Percentiles rank a stretch among this genome's conserved stretches.
phyloP scores from a whole-genome alignment of 305 asterid species.

The Caryopteris hybrid region DNA sequence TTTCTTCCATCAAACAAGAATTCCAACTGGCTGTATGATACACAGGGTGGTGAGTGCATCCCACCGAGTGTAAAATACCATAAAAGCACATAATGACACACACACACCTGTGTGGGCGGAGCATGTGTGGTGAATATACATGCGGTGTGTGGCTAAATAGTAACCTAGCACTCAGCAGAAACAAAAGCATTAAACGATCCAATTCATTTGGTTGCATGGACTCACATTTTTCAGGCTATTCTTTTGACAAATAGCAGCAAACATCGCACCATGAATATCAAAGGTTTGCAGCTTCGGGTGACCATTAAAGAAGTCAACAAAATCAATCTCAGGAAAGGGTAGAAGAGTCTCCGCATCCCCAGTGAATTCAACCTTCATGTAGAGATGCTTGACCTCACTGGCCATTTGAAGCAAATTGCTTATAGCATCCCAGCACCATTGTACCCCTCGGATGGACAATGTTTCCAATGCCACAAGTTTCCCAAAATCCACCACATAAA shows the following conservation, averaged over 20 bases:
- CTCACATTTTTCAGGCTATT: constrained; percentile 90
- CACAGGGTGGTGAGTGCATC: too few species aligned
- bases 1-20: neutral
- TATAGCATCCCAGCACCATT: constrained; percentile 92
- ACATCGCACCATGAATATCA: constrained; percentile 95
- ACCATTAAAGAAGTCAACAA: constrained; percentile 86
- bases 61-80: too few species aligned
- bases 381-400: constrained; percentile 81
- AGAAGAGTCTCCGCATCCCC: constrained; percentile 68
- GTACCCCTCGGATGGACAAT: constrained; percentile 80
- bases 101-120: too few species aligned
- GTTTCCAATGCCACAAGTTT: constrained; percentile 73
- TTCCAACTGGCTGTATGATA: neutral
- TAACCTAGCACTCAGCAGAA: neutral
- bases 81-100: too few species aligned
- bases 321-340: constrained; percentile 86
- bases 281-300: constrained; percentile 77
- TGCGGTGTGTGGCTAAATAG: neutral
- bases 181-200: neutral
- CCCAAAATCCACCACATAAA: constrained; percentile 65
- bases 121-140: too few species aligned
- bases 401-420: constrained; percentile 77
- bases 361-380: constrained; percentile 92
- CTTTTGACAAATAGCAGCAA: constrained; percentile 94
- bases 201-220: neutral